Percentiles rank a stretch among this genome's conserved stretches.
Evolutionary conservation across 768 basidiomycete species (phyloP).

Genomic region (Paxillus ammoniavirescens): DNA sequence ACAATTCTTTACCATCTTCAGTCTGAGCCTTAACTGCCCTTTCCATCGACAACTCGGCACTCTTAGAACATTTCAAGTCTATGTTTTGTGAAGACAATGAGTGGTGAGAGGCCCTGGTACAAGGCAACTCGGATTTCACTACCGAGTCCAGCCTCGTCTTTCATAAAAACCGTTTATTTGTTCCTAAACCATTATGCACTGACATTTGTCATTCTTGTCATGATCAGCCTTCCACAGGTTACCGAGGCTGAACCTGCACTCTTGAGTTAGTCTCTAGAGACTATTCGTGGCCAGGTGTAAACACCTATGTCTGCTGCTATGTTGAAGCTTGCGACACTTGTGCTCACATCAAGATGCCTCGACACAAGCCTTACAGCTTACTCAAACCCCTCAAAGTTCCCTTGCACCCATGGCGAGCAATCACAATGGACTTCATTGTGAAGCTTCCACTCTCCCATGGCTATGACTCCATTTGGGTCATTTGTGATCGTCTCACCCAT

Average conservation of each 20-base stretch:
- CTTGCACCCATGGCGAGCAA: constrained; percentile 34
- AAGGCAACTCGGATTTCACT: constrained; percentile 11
- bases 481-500: constrained; percentile 3
- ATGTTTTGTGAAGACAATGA: constrained; percentile 8
- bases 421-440: constrained; percentile 44
- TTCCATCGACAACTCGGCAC: constrained; percentile 16
- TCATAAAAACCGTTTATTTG: constrained; percentile 23
- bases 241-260: constrained; percentile 38
- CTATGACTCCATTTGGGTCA: constrained; percentile 33
- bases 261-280: constrained; percentile 29
- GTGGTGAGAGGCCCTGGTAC: constrained; percentile 16
- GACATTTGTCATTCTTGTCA: constrained; percentile 34
- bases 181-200: constrained; percentile 31
- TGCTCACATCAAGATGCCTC: background rate
- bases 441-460: constrained; percentile 23
- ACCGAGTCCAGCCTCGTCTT: background rate
- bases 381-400: constrained; percentile 38
- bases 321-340: background rate
- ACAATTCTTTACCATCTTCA: background rate
- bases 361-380: constrained; percentile 12
- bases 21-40: constrained; percentile 18
- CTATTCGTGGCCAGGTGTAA: constrained; percentile 38
- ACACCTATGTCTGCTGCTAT: background rate
- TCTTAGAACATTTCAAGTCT: constrained; percentile 16
- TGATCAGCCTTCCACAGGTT: constrained; percentile 38